Evolutionary conservation across 2,329 filamentous ascomycete genomes (phyloP), one percentile per base, ranked within the genome.

Genomic region (Daldinia sp.): DNA sequence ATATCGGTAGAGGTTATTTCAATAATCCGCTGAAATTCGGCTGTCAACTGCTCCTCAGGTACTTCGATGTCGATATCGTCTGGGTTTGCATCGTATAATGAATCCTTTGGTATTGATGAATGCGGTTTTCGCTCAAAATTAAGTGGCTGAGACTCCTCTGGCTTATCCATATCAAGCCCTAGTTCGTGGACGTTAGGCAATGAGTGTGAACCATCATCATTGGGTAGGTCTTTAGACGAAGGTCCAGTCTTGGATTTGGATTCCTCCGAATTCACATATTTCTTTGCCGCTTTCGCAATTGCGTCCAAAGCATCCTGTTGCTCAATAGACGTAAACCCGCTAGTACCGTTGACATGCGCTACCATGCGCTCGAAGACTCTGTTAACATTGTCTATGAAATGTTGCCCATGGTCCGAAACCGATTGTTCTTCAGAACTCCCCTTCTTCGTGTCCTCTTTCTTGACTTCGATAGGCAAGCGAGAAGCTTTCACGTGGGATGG

Each of bases 21-120:
- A 62, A 33, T 53, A 42, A 26, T 67, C 2, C 66, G 56, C 5
- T 75, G 73, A 6, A 68, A 56, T 2, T 81, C 78, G 2, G 78
- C 65, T 6, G 66, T 61, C 20, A 81, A 75, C 55, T 80, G 73
- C 30, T 79, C 81, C 35, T 82, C 80, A 0, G 81, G 82, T 37
- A 81, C 81, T 65, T 83, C 82, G 26, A 87, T 81, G 51, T 86
- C 79, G 56, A 87, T 86, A 62, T 87, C 85, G 2, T 87, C 85
- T 0, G 83, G 83, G 4, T 72, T 76, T 3, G 76, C 56, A 12
- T 81, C 81, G 26, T 75, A 63, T 4, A 5, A 39, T 12, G 76
- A 51, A 2, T 76, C 72, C 54, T 75, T 77, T 2, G 60, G 26
- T 33, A 67, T 73, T 33, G 57, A 2, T 23, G n/a, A 42, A 61